A percentile compares a stretch with the other conserved stretches of the same genome.
These are phyloP conservation scores for Fusarium sp. DNA, from an alignment of 2,329 filamentous ascomycete genomes.

Conservation along the genomic window DNA sequence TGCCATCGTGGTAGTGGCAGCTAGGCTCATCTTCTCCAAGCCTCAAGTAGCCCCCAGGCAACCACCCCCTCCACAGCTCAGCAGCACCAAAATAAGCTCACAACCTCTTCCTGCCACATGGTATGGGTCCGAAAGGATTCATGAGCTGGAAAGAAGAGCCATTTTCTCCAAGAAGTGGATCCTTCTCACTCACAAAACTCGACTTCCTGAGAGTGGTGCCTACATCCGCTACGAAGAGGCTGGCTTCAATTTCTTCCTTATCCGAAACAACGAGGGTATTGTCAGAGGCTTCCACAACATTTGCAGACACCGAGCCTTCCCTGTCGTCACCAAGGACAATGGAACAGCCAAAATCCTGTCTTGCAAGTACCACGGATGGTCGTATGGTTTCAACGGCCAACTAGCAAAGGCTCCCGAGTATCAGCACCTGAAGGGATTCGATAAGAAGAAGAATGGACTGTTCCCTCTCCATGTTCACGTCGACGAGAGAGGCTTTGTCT, in stretches of 20 bases:
- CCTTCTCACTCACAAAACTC: constrained; percentile 64
- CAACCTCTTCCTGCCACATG: constrained; percentile 49
- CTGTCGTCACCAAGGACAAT: constrained; percentile 63
- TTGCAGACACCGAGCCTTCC: constrained; percentile 71
- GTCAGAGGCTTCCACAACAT: constrained; percentile 73
- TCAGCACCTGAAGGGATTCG: constrained; percentile 66
- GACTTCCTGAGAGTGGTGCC: constrained; percentile 64
- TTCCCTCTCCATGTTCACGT: constrained; percentile 66
- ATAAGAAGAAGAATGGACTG: constrained; percentile 65
- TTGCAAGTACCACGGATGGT: constrained; percentile 73
- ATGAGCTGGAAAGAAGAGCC: constrained; percentile 66
- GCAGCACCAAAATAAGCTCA: constrained; percentile 20
- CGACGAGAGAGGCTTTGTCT: constrained; percentile 67
- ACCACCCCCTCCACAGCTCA: constrained; percentile 20
- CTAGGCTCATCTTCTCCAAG: constrained; percentile 12
- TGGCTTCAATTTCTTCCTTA: constrained; percentile 66
- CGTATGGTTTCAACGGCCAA: constrained; percentile 69
- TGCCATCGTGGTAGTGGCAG: neutral
- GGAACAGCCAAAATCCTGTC: constrained; percentile 65
- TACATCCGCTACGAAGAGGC: constrained; percentile 67
- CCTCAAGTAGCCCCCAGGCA: constrained; percentile 17
- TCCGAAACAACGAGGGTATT: constrained; percentile 64
- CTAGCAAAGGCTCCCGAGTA: constrained; percentile 72
- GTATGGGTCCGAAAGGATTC: constrained; percentile 66
- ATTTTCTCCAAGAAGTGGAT: constrained; percentile 70